phyloP scores from a whole-genome alignment of 495 filamentous ascomycete genomes.

The Lentithecium fluviatile region DNA sequence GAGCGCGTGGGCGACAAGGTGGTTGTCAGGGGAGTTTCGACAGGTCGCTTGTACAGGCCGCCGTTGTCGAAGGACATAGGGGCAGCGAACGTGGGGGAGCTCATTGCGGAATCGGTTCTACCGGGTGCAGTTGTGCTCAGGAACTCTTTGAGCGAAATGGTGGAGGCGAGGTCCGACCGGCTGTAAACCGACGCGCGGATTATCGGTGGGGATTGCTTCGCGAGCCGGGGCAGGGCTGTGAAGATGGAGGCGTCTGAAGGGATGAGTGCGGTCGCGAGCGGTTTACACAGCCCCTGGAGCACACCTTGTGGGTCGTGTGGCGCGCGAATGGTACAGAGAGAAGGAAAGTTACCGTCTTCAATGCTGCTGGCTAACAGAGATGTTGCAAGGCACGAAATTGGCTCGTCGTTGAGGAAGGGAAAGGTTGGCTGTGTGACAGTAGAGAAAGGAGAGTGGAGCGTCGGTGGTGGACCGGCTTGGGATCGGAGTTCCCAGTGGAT shows the following conservation, averaged over 20 bases:
- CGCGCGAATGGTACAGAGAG: constrained; percentile 64
- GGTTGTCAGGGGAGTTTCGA: neutral
- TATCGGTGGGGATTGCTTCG: constrained; percentile 6
- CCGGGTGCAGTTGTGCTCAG: neutral
- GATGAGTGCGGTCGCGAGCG: constrained; percentile 28
- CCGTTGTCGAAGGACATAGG: neutral
- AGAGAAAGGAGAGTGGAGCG: neutral
- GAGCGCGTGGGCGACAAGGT: constrained; percentile 6
- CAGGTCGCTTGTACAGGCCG: neutral
- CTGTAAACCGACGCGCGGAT: neutral
- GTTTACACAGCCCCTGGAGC: constrained; percentile 39
- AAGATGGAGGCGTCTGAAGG: constrained; percentile 19
- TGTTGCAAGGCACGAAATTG: constrained; percentile 63
- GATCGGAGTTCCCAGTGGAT: constrained; percentile 27
- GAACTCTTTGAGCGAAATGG: neutral
- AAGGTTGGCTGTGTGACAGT: constrained; percentile 51
- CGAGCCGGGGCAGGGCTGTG: constrained; percentile 13
- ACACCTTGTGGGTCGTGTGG: constrained; percentile 40
- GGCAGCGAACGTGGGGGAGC: neutral
- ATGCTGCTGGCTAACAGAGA: constrained; percentile 73
- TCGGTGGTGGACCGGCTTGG: constrained; percentile 12
- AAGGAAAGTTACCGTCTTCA: constrained; percentile 65
- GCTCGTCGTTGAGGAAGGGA: constrained; percentile 77
- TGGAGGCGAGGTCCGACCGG: neutral
- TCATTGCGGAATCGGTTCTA: neutral